Conservation (phyloP, 164 flowering plant species). For the Warburgia ugandensis region DNA sequence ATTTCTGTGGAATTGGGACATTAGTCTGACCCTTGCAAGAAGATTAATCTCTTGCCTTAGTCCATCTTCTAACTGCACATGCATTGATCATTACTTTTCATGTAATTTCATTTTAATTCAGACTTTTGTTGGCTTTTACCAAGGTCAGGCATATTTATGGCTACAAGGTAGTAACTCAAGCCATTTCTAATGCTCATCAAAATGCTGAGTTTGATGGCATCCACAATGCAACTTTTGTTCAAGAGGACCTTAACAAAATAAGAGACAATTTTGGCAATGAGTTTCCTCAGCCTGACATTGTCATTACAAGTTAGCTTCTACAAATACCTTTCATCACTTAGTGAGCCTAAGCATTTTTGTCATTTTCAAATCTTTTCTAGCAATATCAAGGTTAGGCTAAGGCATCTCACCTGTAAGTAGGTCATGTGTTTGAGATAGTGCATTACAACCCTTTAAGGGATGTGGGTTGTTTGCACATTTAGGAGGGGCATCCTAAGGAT, state of each 20-base stretch:
- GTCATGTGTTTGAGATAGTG: no score
- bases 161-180: constrained; percentile 87
- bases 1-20: constrained; percentile 97
- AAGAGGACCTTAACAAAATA: constrained; percentile 95
- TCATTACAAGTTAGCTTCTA: constrained; percentile 63
- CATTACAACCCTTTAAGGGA: no score
- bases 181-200: constrained; percentile 71
- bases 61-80: not conserved
- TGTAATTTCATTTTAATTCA: not conserved
- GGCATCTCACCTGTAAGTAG: no score
- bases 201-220: constrained; percentile 81
- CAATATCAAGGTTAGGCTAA: not conserved
- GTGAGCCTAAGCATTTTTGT: not conserved
- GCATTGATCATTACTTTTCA: not conserved
- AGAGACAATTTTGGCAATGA: constrained; percentile 60
- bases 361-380: not conserved
- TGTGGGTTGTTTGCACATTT: no score
- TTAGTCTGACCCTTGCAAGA: constrained; percentile 89
- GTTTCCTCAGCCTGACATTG: constrained; percentile 84
- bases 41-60: constrained; percentile 29
- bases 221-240: constrained; percentile 79
- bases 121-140: constrained; percentile 13
- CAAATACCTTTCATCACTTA: not conserved
- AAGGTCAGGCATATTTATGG: constrained; percentile 91
- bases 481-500: no score